Evolutionary conservation across 306 rosid genomes (phyloP).

Genomic region (Pyrus betulifolia): DNA sequence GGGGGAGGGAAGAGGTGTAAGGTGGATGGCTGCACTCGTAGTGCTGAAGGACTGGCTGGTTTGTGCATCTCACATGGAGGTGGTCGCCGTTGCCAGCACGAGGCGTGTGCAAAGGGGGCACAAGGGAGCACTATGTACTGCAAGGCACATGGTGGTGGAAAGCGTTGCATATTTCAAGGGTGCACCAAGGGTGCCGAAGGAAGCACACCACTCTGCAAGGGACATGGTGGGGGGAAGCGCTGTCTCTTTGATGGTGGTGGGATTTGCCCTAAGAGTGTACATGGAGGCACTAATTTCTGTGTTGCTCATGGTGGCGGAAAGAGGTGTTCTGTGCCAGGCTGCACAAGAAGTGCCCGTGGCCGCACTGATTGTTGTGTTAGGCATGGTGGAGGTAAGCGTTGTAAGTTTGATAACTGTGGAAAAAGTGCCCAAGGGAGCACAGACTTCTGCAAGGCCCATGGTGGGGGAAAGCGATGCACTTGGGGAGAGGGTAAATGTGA

Average conservation of each 20-base stretch:
- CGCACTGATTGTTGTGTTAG: conserved; percentile 92
- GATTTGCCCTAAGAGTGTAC: conserved; percentile 95
- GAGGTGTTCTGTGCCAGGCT: conserved; percentile 80
- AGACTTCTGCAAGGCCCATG: conserved; percentile 98
- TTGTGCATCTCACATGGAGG: conserved; percentile 97
- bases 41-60: conserved; percentile 99
- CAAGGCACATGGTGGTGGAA: conserved; percentile 99
- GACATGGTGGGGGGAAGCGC: conserved; percentile 98
- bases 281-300: conserved; percentile 91
- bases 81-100: conserved; percentile 82
- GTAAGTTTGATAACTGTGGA: conserved; percentile 67
- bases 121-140: conserved; percentile 95
- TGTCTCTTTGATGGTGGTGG: conserved; percentile 93
- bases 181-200: conserved; percentile 99
- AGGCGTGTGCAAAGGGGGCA: conserved; percentile 72
- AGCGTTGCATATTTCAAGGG: conserved; percentile 79
- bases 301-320: conserved; percentile 99
- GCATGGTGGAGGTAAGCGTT: conserved; percentile 96
- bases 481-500: conserved; percentile 94
- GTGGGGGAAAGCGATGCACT: conserved; percentile 88
- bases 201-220: conserved; percentile 97
- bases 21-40: conserved; percentile 70
- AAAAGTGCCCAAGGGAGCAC: conserved; percentile 99
- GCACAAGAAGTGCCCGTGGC: conserved; percentile 96
- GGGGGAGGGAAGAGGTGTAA: conserved; percentile 96